Base-by-base conservation (phyloP, 148 eudicot genomes). In the Vaccinium darrowii region DNA sequence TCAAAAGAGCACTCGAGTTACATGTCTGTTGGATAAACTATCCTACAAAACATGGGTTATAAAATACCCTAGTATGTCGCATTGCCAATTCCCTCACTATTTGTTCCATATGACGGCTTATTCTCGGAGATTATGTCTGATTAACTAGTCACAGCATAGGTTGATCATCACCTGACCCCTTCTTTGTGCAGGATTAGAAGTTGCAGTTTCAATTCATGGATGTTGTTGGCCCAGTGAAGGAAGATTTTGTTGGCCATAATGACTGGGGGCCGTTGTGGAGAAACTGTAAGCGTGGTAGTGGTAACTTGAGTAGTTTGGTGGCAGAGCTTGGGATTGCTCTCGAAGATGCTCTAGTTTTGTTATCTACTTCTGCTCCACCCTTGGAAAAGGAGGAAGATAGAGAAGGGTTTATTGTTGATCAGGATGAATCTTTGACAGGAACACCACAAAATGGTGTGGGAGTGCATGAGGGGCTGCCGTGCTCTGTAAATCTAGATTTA, bases 321-420 rank as follows among this genome's bases (percentile, higher is more conserved):
- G 75, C 39, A 4, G 83, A 81, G 36, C 74, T 81, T 81, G 83
- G 83, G 47, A 81, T 30, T 65, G 83, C 83, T 43, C 75, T 81
- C n/a, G 83, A 81, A 63, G 83, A 81, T n/a, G 83, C 83, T 63
- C 75, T 81, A 49, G 83, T 81, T 81, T 65, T 81, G 83, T 57
- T 81, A 14, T 81, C 83, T 47, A 43, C 57, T 63, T 62, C 83
- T n/a, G 83, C 57, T 63, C 11, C 83, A 43, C 21, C 73, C 36
- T 39, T 84, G 47, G 78, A 14, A 63, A 78, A 54, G 79, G 69
- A 51, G 16, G 43, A 79, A 43, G 27, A 52, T 25, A 25, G 67
- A 4, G 83, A 50, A 52, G 43, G 53, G 50, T 67, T 76, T 21
- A 62, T 52, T 78, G 30, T 54, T 84, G 7, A 52, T 30, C 74